Percentiles rank a stretch among this genome's conserved stretches.
Conservation (phyloP, 2,329 filamentous ascomycete species). For the Fusarium torulosum region DNA sequence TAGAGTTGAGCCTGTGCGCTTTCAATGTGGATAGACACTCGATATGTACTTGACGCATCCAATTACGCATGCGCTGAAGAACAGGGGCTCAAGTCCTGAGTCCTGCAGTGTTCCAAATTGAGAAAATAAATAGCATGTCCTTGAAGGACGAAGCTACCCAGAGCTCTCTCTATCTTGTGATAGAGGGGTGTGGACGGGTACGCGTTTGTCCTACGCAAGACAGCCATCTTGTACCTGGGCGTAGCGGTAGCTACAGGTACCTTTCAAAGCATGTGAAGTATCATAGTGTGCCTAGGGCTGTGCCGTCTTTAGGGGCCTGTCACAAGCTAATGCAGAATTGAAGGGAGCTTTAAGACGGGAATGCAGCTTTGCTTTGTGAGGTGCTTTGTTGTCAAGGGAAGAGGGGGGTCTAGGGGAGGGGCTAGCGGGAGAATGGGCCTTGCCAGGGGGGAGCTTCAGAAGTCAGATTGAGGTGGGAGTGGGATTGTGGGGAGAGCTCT, state of each 20-base stretch:
- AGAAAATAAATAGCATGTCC: conserved; percentile 1
- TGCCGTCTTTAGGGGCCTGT: conserved; percentile 2
- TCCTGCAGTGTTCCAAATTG: conserved; percentile 20
- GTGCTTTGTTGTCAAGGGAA: conserved; percentile 14
- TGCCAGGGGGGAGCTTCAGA: conserved; percentile 7
- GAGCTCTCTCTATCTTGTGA: conserved; percentile 13
- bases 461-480: conserved; percentile 9
- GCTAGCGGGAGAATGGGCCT: conserved; percentile 17
- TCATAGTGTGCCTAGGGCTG: neutral
- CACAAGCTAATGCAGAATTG: conserved; percentile 26
- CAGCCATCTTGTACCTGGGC: conserved; percentile 3
- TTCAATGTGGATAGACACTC: conserved; percentile 25
- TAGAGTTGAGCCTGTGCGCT: conserved; percentile 26
- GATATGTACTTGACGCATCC: neutral
- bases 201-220: conserved; percentile 26
- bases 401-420: neutral
- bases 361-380: conserved; percentile 15
- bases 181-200: conserved; percentile 10
- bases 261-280: neutral
- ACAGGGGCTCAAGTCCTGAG: conserved; percentile 4
- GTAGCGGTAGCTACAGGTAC: conserved; percentile 10
- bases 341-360: conserved; percentile 8
- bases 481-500: conserved; percentile 21
- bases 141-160: conserved; percentile 10
- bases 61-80: conserved; percentile 20